Evolutionary conservation across 2,329 filamentous ascomycete genomes (phyloP).

Genomic region (Elsinoe australis): DNA sequence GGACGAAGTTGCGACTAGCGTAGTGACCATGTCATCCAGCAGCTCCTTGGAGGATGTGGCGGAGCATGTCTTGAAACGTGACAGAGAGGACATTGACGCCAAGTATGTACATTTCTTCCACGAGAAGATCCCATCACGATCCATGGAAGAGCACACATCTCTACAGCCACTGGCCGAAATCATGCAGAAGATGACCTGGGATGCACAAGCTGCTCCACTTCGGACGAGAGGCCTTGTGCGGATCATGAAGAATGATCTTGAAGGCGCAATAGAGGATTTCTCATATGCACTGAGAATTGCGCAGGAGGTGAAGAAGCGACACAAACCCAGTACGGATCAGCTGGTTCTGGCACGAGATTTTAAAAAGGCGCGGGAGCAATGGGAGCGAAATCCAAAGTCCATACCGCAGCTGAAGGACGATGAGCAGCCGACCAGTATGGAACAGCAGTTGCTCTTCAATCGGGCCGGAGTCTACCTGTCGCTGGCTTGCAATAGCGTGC

Average conservation of each 20-base stretch:
- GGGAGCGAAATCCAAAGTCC: constrained; percentile 35
- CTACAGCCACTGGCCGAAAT: constrained; percentile 60
- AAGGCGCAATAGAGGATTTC: constrained; percentile 62
- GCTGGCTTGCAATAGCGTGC: constrained; percentile 60
- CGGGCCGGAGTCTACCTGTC: constrained; percentile 64
- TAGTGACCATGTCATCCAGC: constrained; percentile 74
- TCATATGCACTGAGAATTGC: constrained; percentile 56
- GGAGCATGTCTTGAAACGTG: constrained; percentile 62
- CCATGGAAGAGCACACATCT: constrained; percentile 64
- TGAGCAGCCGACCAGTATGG: constrained; percentile 66
- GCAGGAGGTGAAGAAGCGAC: constrained; percentile 35
- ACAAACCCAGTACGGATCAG: constrained; percentile 44
- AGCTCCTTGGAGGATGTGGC: constrained; percentile 72
- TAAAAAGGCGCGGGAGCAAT: constrained; percentile 31
- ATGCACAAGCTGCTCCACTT: constrained; percentile 58
- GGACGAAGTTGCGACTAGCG: constrained; percentile 75
- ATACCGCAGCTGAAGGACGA: constrained; percentile 50
- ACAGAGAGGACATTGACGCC: constrained; percentile 60
- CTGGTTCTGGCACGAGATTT: constrained; percentile 46
- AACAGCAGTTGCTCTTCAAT: constrained; percentile 68
- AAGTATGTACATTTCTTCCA: constrained; percentile 91
- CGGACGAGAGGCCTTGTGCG: constrained; percentile 67
- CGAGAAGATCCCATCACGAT: constrained; percentile 73
- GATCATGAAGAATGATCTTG: constrained; percentile 66
- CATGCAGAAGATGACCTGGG: constrained; percentile 54